A percentile compares a stretch with the other conserved stretches of the same genome.
Conservation (phyloP, 306 rosid species). For the Alnus rubra region DNA sequence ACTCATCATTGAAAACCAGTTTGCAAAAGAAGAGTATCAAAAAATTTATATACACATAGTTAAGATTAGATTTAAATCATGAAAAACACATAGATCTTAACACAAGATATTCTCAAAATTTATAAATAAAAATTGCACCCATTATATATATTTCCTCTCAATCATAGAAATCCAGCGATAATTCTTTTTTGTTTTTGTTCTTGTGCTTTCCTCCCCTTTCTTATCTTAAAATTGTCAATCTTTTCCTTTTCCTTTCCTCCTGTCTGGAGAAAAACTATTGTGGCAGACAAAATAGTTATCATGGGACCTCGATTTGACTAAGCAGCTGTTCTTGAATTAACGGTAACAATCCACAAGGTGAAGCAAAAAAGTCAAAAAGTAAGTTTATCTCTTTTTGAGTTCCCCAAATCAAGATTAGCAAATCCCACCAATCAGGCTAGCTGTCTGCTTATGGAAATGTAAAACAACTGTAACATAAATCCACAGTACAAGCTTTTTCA, state of each 20-base stretch:
- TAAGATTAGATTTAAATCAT: too few species aligned
- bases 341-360: background rate
- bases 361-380: conserved; percentile 19
- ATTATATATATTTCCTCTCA: background rate
- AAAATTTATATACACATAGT: too few species aligned
- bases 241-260: too few species aligned
- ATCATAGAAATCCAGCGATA: background rate
- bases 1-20: too few species aligned
- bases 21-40: too few species aligned
- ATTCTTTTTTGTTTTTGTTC: background rate
- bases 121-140: background rate
- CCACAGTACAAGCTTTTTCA: background rate
- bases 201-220: background rate
- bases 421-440: background rate
- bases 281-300: conserved; percentile 23
- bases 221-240: background rate
- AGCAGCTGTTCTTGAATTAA: background rate
- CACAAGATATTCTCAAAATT: background rate
- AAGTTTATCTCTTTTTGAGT: background rate
- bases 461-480: background rate
- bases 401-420: background rate
- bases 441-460: background rate
- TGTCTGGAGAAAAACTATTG: background rate
- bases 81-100: too few species aligned
- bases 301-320: conserved; percentile 22